These are phyloP conservation scores for Nakazawaea molendinolei DNA, from an alignment of 805 yeast genomes.

Conservation along the genomic window DNA sequence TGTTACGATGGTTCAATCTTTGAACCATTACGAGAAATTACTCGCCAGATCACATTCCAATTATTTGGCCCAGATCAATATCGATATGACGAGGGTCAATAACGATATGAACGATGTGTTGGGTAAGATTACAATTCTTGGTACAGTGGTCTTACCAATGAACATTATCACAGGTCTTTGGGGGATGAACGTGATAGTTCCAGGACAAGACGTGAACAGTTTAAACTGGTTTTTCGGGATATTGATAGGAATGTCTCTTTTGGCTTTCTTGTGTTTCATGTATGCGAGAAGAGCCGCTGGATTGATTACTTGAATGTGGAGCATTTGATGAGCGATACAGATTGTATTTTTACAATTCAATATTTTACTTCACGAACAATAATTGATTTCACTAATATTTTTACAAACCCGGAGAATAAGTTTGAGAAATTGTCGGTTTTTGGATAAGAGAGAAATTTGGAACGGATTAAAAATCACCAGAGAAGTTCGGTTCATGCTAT, in stretches of 20 bases:
- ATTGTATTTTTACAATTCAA: too few relatives aligned
- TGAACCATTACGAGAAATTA: constrained; percentile 91
- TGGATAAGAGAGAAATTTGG: too few relatives aligned
- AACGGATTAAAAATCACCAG: too few relatives aligned
- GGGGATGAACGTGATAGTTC: constrained; percentile 98
- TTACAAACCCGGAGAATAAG: too few relatives aligned
- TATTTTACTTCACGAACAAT: too few relatives aligned
- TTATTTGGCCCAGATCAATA: constrained; percentile 92
- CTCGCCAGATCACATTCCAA: constrained; percentile 94
- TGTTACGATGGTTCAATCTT: constrained; percentile 92
- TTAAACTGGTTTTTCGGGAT: constrained; percentile 62
- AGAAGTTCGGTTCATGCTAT: too few relatives aligned
- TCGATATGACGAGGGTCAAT: constrained; percentile 95
- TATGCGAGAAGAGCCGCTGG: constrained; percentile 42
- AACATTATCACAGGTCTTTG: constrained; percentile 94
- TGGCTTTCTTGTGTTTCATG: constrained; percentile 40
- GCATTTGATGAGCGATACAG: background rate
- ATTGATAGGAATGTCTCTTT: constrained; percentile 34
- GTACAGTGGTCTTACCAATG: constrained; percentile 92
- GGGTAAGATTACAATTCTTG: constrained; percentile 87
- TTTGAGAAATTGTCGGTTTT: too few relatives aligned
- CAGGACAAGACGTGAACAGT: constrained; percentile 73
- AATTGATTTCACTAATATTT: too few relatives aligned
- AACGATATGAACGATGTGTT: constrained; percentile 95
- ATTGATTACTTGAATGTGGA: background rate